Percentiles rank a stretch among this genome's conserved stretches.
phyloP scores from a whole-genome alignment of 1,284 basidiomycete species.

The Puccinia triticina region DNA sequence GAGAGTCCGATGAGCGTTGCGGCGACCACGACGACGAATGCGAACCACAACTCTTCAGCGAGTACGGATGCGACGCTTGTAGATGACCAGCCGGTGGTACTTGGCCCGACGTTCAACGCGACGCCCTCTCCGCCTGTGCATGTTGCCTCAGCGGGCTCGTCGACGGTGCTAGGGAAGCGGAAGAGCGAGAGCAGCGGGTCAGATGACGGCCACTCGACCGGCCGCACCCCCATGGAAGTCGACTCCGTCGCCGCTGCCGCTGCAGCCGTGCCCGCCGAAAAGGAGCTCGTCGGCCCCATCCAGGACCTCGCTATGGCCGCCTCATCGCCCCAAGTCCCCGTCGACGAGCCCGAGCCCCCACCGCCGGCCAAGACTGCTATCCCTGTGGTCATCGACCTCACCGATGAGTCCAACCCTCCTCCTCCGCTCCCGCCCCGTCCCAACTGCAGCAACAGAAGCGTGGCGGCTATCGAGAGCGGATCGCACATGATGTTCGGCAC shows the following conservation, averaged over 20 bases:
- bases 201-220: slow-evolving; percentile 51
- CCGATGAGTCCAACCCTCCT: slow-evolving; percentile 30
- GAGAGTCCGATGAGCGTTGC: slow-evolving; percentile 65
- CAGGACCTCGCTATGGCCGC: slow-evolving; percentile 19
- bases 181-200: slow-evolving; percentile 61
- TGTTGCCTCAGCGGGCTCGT: slow-evolving; percentile 55
- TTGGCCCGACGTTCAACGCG: slow-evolving; percentile 22
- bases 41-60: slow-evolving; percentile 74
- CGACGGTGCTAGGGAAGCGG: slow-evolving; percentile 75
- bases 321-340: not conserved
- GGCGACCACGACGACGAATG: slow-evolving; percentile 30
- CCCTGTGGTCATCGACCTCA: slow-evolving; percentile 39
- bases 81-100: slow-evolving; percentile 64
- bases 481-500: slow-evolving; percentile 81
- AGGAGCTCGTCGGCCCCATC: slow-evolving; percentile 17
- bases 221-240: slow-evolving; percentile 1
- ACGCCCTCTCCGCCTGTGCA: slow-evolving; percentile 53
- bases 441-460: slow-evolving; percentile 27
- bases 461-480: slow-evolving; percentile 67
- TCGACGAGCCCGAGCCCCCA: not conserved
- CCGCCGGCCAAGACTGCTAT: not conserved
- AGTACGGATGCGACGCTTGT: slow-evolving; percentile 81
- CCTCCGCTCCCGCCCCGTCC: slow-evolving; percentile 46
- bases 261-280: slow-evolving; percentile 35
- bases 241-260: slow-evolving; percentile 12